These are phyloP conservation scores for Pythium utonaiense DNA, from an alignment of 352 stramenopile species.

Conservation along the genomic window DNA sequence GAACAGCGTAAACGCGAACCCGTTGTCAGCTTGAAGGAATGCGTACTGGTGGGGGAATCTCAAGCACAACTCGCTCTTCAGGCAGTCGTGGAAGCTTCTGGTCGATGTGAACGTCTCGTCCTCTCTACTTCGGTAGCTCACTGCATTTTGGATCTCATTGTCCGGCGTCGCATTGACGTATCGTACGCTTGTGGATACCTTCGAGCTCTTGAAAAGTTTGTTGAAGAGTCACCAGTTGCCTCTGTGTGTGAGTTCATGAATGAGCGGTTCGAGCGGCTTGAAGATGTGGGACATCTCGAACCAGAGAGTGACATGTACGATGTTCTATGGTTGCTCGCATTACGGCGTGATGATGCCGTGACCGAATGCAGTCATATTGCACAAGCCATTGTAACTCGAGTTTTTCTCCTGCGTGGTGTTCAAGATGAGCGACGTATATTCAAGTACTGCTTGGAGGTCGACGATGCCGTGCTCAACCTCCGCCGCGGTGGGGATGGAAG, in stretches of 20 bases:
- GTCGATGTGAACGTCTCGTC: background rate
- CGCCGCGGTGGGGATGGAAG: background rate
- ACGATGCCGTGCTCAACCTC: constrained; percentile 3
- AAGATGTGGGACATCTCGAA: background rate
- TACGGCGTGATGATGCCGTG: background rate
- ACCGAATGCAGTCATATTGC: constrained; percentile 10
- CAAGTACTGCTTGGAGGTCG: constrained; percentile 6
- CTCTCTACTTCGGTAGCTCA: constrained; percentile 3
- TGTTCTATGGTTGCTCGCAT: constrained; percentile 18
- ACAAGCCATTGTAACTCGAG: background rate
- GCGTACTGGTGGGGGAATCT: background rate
- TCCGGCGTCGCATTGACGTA: constrained; percentile 11
- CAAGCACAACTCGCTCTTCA: constrained; percentile 12
- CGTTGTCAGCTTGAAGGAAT: background rate
- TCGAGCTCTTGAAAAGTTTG: background rate
- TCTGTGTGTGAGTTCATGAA: constrained; percentile 11
- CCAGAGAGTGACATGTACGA: constrained; percentile 17
- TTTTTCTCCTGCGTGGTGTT: constrained; percentile 10
- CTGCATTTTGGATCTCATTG: constrained; percentile 6
- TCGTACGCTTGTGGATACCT: constrained; percentile 15
- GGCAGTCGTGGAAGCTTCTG: background rate
- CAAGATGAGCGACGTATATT: constrained; percentile 8
- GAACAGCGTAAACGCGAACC: constrained; percentile 7
- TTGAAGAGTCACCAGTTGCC: background rate
- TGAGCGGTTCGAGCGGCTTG: constrained; percentile 16